Percentiles rank a stretch among this genome's conserved stretches.
Evolutionary conservation across 225 moss, liverwort and hornwort species (phyloP).

Genomic region (Asterella californica): DNA sequence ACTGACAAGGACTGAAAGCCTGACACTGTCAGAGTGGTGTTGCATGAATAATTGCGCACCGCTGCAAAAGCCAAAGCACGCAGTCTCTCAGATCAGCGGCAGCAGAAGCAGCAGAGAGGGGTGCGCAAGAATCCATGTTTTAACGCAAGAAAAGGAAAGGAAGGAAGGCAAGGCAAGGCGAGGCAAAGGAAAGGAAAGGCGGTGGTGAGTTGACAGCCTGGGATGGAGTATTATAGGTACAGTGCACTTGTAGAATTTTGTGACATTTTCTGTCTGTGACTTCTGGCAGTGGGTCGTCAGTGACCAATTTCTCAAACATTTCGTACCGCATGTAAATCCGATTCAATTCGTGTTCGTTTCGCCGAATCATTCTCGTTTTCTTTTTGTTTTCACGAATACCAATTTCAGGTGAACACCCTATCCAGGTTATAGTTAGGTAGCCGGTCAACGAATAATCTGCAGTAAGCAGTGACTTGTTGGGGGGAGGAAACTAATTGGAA

Average conservation of each 20-base stretch:
- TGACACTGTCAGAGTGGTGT: background rate
- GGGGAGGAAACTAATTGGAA: background rate
- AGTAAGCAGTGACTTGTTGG: background rate
- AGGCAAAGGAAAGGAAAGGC: background rate
- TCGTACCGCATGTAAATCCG: background rate
- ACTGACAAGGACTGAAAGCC: background rate
- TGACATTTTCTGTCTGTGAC: background rate
- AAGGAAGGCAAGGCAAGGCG: background rate
- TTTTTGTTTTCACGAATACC: constrained; percentile 1
- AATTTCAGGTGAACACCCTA: background rate
- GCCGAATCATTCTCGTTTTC: background rate
- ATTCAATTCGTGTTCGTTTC: background rate
- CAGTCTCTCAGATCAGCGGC: background rate
- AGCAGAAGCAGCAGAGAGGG: background rate
- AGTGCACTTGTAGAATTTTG: too few relatives aligned
- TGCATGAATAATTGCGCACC: constrained; percentile 10
- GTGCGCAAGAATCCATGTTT: background rate
- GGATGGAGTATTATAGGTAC: background rate
- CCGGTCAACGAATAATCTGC: background rate
- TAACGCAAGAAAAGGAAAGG: background rate
- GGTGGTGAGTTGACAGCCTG: background rate
- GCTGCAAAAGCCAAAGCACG: constrained; percentile 10
- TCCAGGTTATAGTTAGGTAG: constrained; percentile 1
- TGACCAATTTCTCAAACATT: background rate
- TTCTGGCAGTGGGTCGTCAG: background rate